A percentile compares a stretch with the other conserved stretches of the same genome.
phyloP scores from a whole-genome alignment of 1,139 yeast genomes.

The Hyphopichia buzzinii region DNA sequence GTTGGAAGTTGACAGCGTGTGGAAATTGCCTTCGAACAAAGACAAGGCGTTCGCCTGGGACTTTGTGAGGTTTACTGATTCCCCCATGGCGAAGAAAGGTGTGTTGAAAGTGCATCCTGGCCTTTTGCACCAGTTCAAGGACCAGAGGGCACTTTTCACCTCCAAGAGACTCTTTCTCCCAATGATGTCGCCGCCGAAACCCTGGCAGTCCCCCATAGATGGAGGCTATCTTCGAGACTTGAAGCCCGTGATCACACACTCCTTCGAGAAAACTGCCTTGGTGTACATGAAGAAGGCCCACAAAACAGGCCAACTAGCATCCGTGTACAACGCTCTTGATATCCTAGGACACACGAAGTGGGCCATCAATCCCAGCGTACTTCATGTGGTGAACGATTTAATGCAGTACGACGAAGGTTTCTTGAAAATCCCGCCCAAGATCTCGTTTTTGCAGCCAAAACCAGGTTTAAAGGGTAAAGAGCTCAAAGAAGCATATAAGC shows the following conservation, averaged over 20 bases:
- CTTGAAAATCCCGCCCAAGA: constrained; percentile 27
- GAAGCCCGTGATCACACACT: constrained; percentile 23
- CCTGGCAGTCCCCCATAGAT: constrained; percentile 31
- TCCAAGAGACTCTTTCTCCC: constrained; percentile 28
- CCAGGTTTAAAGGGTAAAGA: background rate
- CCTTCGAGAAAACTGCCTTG: constrained; percentile 12
- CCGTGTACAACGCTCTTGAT: constrained; percentile 30
- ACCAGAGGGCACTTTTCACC: constrained; percentile 12
- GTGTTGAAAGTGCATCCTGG: constrained; percentile 25
- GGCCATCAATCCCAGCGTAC: constrained; percentile 32
- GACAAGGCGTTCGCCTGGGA: background rate
- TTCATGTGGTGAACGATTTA: constrained; percentile 20
- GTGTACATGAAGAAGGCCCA: constrained; percentile 26
- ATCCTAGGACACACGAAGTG: constrained; percentile 31
- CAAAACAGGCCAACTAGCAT: constrained; percentile 31
- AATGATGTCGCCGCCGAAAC: constrained; percentile 38
- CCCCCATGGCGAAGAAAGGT: background rate
- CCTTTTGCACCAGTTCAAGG: constrained; percentile 16
- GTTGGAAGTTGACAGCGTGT: background rate
- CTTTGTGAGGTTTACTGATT: background rate
- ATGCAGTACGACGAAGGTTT: constrained; percentile 25
- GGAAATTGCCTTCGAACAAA: background rate
- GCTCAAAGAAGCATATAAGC: constrained; percentile 5
- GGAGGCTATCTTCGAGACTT: constrained; percentile 37
- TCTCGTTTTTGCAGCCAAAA: background rate